Evolutionary conservation across 345 rosid genomes (phyloP), one percentile per base, ranked within the genome.

Genomic region (Aethionema arabicum): DNA sequence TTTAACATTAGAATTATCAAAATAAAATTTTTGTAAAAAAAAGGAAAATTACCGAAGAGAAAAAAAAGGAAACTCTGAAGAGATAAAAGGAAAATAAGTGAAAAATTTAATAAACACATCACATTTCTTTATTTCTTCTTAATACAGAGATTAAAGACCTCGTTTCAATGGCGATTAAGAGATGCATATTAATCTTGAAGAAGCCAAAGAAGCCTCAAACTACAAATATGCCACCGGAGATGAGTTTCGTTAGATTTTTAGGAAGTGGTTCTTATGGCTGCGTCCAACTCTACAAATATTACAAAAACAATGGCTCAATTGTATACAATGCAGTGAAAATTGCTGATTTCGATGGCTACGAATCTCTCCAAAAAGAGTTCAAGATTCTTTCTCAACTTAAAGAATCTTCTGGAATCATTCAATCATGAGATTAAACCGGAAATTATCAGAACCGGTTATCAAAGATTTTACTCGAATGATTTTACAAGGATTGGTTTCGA

Each of bases 201-300:
- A n/a, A n/a, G n/a, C n/a, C n/a, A n/a, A n/a, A n/a, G n/a, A n/a
- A n/a, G n/a, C n/a, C n/a, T n/a, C n/a, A n/a, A n/a, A n/a, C n/a
- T n/a, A n/a, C n/a, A 57, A 59, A 42, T 0, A 32, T 14, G 11
- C 7, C 44, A 5, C 43, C 38, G 14, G 53, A 70, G 32, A 41
- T 51, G 69, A 39, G 35, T 0, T 70, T 63, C 30, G 64, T 70
- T 3, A 70, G 63, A 36, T 46, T 47, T 56, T 32, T 70, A 31
- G 74, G 74, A 40, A 50, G 56, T 5, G 74, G 69, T 0, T 7
- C 74, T 7, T 63, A 48, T 41, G 65, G 74, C 33, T 56, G 63
- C 35, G 74, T 70, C 2, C 59, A 56, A 2, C 74, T 70, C 65
- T 63, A 6, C 48, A 7, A 43, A 4, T 41, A 21, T 52, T 32